These are phyloP conservation scores for Monosporascus sp. DNA, from an alignment of 2,329 filamentous ascomycete species.

Conservation along the genomic window DNA sequence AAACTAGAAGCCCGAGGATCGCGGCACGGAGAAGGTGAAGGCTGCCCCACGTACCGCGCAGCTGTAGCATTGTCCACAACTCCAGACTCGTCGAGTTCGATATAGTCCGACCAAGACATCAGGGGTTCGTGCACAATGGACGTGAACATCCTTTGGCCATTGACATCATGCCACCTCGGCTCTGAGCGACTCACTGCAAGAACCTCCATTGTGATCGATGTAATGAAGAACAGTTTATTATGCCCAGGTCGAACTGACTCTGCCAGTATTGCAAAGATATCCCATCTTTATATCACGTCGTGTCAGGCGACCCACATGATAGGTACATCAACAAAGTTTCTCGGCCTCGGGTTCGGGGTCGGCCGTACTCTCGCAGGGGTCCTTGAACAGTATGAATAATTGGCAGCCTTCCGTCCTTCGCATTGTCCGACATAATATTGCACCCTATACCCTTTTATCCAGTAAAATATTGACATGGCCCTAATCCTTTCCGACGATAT, in stretches of 20 bases:
- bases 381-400: no score
- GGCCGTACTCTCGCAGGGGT: background rate
- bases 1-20: background rate
- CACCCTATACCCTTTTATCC: no score
- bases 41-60: background rate
- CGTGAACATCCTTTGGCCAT: constrained; percentile 12
- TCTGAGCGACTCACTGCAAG: constrained; percentile 15
- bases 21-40: no score
- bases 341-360: background rate
- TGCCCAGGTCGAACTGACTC: no score
- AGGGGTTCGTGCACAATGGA: constrained; percentile 17
- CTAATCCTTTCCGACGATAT: no score
- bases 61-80: constrained; percentile 13
- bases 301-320: no score
- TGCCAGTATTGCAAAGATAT: background rate
- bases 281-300: background rate
- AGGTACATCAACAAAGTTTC: background rate
- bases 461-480: no score
- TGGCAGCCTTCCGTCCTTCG: no score
- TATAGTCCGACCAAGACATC: constrained; percentile 11
- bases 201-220: constrained; percentile 13
- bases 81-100: constrained; percentile 15
- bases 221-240: no score
- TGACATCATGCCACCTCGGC: constrained; percentile 10
- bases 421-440: no score